Percentiles rank a stretch among this genome's conserved stretches.
Evolutionary conservation across 2,329 filamentous ascomycete genomes (phyloP).

Genomic region (Neobulgaria alba): DNA sequence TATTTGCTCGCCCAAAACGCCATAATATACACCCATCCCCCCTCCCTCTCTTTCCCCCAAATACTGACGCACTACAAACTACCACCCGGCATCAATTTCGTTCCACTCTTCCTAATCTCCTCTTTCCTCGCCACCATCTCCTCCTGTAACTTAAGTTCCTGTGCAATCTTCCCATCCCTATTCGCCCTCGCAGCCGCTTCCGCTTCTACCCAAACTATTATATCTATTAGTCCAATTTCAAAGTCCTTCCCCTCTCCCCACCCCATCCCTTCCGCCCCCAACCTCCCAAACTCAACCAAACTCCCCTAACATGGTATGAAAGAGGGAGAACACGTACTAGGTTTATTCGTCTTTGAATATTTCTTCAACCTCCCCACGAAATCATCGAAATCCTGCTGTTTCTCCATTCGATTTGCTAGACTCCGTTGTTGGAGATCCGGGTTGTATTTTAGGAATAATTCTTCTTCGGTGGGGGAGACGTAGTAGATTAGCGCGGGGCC

Average conservation of each 20-base stretch:
- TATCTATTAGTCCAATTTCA: no score
- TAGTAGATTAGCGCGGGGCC: constrained; percentile 79
- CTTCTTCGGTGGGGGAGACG: constrained; percentile 77
- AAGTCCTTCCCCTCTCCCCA: no score
- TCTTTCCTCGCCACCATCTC: constrained; percentile 34
- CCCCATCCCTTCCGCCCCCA: neutral
- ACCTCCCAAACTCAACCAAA: neutral
- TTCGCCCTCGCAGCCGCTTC: constrained; percentile 32
- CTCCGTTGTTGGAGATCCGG: constrained; percentile 87
- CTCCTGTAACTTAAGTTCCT: constrained; percentile 30
- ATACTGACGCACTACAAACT: constrained; percentile 17
- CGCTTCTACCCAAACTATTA: constrained; percentile 38
- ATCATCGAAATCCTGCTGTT: constrained; percentile 79
- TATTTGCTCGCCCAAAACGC: no score
- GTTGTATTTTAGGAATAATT: constrained; percentile 86
- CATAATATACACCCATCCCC: neutral
- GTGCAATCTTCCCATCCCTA: constrained; percentile 29
- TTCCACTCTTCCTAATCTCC: constrained; percentile 31
- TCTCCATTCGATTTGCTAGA: constrained; percentile 66
- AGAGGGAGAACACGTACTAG: constrained; percentile 50
- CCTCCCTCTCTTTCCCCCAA: neutral
- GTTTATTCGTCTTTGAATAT: constrained; percentile 84
- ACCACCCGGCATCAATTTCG: constrained; percentile 17
- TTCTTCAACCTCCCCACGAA: constrained; percentile 80
- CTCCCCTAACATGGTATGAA: neutral